A percentile compares a stretch with the other conserved stretches of the same genome.
Conservation (phyloP, 1,139 yeast genomes). For the Arxiozyma slooffiae region DNA sequence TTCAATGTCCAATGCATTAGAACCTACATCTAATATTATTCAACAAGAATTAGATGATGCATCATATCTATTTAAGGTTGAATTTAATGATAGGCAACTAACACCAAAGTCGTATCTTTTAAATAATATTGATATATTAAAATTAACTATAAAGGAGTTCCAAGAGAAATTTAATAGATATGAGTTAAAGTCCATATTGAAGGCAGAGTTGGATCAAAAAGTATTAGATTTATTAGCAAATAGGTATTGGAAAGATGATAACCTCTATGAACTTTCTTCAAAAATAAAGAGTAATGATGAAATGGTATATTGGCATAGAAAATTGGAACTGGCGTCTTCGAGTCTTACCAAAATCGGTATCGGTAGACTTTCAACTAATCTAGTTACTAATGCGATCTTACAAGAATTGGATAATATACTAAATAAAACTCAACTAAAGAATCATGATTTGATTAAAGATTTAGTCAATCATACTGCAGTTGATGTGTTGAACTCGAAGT, state of each 20-base stretch:
- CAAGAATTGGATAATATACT: slow-evolving; percentile 63
- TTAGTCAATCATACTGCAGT: slow-evolving; percentile 82
- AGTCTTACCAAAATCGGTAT: slow-evolving; percentile 85
- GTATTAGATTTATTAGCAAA: slow-evolving; percentile 80
- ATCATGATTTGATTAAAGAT: slow-evolving; percentile 75
- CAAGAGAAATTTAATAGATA: slow-evolving; percentile 74
- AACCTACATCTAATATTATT: slow-evolving; percentile 79
- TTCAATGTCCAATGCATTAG: slow-evolving; percentile 82
- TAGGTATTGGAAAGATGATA: slow-evolving; percentile 73
- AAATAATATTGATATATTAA: slow-evolving; percentile 78
- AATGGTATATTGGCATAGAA: slow-evolving; percentile 80
- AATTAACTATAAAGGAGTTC: slow-evolving; percentile 78
- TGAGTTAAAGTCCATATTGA: slow-evolving; percentile 68
- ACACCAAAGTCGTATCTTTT: slow-evolving; percentile 93
- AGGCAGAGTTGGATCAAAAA: slow-evolving; percentile 79
- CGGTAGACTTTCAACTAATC: slow-evolving; percentile 77
- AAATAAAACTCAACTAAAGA: slow-evolving; percentile 56
- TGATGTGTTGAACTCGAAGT: slow-evolving; percentile 65
- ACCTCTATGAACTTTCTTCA: slow-evolving; percentile 20
- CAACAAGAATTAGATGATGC: slow-evolving; percentile 91
- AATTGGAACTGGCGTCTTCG: slow-evolving; percentile 73
- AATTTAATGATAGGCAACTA: slow-evolving; percentile 84
- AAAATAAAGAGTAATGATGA: slow-evolving; percentile 40
- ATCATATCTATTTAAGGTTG: slow-evolving; percentile 86
- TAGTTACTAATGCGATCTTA: slow-evolving; percentile 70